Conservation (phyloP, 1,284 basidiomycete genomes). For the Malassezia equina region DNA sequence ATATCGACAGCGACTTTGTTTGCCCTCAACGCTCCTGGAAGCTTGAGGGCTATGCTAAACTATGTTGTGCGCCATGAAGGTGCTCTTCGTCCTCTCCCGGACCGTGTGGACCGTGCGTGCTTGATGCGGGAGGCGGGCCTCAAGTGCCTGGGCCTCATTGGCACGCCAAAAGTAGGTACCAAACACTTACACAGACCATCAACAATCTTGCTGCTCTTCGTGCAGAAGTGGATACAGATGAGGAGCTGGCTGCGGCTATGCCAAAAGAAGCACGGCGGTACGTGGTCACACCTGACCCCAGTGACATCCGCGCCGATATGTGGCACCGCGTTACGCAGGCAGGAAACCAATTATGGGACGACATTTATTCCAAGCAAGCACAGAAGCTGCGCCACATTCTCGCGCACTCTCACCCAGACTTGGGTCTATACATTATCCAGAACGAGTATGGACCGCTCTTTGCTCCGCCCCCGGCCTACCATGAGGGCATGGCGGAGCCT, state of each 20-base stretch:
- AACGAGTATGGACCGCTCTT: slow-evolving; percentile 76
- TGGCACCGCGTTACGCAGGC: slow-evolving; percentile 26
- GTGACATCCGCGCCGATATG: slow-evolving; percentile 25
- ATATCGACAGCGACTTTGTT: slow-evolving; percentile 72
- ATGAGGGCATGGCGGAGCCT: slow-evolving; percentile 35
- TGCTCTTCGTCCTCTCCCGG: slow-evolving; percentile 53
- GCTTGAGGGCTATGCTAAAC: slow-evolving; percentile 66
- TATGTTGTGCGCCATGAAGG: slow-evolving; percentile 54
- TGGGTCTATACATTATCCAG: slow-evolving; percentile 75
- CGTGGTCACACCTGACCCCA: slow-evolving; percentile 12
- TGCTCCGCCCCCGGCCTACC: slow-evolving; percentile 56
- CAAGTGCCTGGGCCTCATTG: slow-evolving; percentile 85
- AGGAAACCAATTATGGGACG: slow-evolving; percentile 58
- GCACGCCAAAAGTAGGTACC: slow-evolving; percentile 60
- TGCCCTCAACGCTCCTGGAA: slow-evolving; percentile 69
- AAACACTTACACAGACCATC: slow-evolving; percentile 18
- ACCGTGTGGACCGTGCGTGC: slow-evolving; percentile 57
- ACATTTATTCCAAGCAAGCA: slow-evolving; percentile 81
- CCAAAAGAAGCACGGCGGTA: slow-evolving; percentile 34
- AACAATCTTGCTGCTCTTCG: slow-evolving; percentile 46
- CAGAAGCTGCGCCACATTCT: slow-evolving; percentile 82
- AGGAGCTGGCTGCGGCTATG: slow-evolving; percentile 28
- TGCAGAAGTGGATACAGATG: slow-evolving; percentile 35
- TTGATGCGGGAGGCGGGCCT: slow-evolving; percentile 84
- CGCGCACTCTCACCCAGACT: slow-evolving; percentile 60